A percentile compares a stretch with the other conserved stretches of the same genome.
Evolutionary conservation across 176 grass and related monocot genomes (phyloP).

Genomic region (Saccharum officinarum): DNA sequence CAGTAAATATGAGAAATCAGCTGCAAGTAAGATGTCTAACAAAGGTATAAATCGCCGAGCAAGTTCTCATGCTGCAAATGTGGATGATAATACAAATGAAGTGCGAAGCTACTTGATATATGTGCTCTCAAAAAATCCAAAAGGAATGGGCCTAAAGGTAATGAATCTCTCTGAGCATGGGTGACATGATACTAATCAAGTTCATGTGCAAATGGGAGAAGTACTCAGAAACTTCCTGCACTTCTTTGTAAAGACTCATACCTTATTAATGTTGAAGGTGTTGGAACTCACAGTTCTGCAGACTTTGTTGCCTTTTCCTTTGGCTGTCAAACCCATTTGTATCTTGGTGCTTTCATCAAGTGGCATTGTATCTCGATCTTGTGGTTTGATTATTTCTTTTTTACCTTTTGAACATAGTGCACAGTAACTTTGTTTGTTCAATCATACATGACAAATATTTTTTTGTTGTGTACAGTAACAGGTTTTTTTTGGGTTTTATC

Average conservation of each 20-base stretch:
- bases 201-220: not conserved
- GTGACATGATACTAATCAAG: not conserved
- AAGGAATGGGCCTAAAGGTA: constrained; percentile 95
- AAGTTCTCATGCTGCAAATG: constrained; percentile 41
- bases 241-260: not conserved
- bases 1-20: constrained; percentile 64
- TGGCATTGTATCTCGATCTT: constrained; percentile 18
- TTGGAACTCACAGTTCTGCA: not conserved
- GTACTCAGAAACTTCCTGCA: not conserved
- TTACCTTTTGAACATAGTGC: not conserved
- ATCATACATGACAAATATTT: constrained; percentile 1
- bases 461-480: not conserved
- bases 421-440: not conserved
- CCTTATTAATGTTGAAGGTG: not conserved
- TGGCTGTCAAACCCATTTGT: constrained; percentile 5
- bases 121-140: constrained; percentile 73
- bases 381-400: not conserved
- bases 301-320: not conserved
- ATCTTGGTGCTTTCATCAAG: constrained; percentile 19
- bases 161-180: not conserved
- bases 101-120: constrained; percentile 65
- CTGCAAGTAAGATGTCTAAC: constrained; percentile 38
- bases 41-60: constrained; percentile 43
- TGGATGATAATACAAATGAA: constrained; percentile 58
- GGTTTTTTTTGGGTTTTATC: not conserved